phyloP scores from a whole-genome alignment of 306 rosid genomes.

The Pyrus bretschneideri region DNA sequence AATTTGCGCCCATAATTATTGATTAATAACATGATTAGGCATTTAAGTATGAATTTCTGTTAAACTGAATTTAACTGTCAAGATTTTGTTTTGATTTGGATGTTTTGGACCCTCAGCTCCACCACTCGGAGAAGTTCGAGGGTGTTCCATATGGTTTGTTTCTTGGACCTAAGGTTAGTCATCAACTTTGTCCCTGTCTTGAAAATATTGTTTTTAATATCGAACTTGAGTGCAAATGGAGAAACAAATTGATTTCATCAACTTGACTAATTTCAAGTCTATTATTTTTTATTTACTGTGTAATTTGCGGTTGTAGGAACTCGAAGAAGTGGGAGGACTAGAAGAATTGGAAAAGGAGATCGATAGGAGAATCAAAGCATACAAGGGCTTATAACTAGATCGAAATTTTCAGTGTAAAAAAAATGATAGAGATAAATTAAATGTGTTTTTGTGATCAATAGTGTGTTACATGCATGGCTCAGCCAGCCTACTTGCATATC shows the following conservation, averaged over 20 bases:
- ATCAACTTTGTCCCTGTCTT: not conserved
- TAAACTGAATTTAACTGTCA: constrained; percentile 14
- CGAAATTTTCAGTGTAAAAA: constrained; percentile 16
- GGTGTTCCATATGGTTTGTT: constrained; percentile 97
- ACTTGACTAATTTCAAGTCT: not conserved
- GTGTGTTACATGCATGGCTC: not conserved
- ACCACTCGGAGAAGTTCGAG: constrained; percentile 80
- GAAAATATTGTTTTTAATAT: not conserved
- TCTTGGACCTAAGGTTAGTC: constrained; percentile 73
- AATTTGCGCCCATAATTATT: too few relatives aligned
- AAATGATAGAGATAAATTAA: not conserved
- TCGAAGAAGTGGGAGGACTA: constrained; percentile 83
- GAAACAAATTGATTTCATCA: too few relatives aligned
- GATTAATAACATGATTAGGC: not conserved
- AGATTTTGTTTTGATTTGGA: constrained; percentile 14
- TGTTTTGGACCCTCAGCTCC: constrained; percentile 54
- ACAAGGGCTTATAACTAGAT: constrained; percentile 16
- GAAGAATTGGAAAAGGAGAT: constrained; percentile 87
- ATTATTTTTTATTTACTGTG: not conserved
- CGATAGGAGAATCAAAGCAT: constrained; percentile 45
- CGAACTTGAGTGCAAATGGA: not conserved
- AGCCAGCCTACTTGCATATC: too few relatives aligned
- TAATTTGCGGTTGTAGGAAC: constrained; percentile 49
- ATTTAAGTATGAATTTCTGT: not conserved
- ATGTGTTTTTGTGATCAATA: not conserved